Evolutionary conservation across 208 protist species (phyloP), one percentile per base, ranked within the genome.

Genomic region (Borovskyia barvae): DNA sequence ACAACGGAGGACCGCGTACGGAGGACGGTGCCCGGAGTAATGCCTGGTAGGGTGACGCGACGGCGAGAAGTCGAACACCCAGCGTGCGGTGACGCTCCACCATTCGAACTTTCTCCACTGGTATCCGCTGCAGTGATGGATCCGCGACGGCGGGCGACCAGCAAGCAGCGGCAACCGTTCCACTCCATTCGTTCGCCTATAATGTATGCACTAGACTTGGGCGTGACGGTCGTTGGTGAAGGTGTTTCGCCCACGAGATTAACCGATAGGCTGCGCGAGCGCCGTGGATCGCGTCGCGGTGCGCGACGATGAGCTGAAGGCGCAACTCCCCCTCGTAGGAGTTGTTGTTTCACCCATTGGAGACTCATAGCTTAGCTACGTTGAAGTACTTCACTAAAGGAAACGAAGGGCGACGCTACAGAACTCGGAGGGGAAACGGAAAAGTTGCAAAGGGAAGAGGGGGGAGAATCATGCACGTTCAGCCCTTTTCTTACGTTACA

Each of bases 1-100:
- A 57, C 60, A 48, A 72, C 66, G 36, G 41, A 48, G 2, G 49
- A 33, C 9, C 52, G 64, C 5, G 67, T 66, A 25, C 57, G 68
- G 20, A 80, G 51, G 7, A 75, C 20, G 12, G 54, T 75, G 36
- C 62, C 73, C 1, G 73, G 67, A 0, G 47, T 28, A 14, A 79
- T 55, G 22, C 66, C 66, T n/a, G 64, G 37, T 33, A 79, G 41
- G 7, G 57, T 47, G 4, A 72, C 39, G 19, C 52, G 66, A 32
- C 32, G 45, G 6, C 63, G 52, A 26, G 19, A n/a, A 9, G 32
- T 26, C 35, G 39, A 24, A 11, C 11, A 2, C 28, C 5, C 8
- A 12, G 17, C 36, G 19, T 25, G 39, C 3, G 19, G 5, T 20
- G 24, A 20, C 28, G 46, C 42, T 17, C 5, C 37, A 14, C 4